Conservation (phyloP, 2,329 filamentous ascomycete genomes). For the Aspergillus udagawae region DNA sequence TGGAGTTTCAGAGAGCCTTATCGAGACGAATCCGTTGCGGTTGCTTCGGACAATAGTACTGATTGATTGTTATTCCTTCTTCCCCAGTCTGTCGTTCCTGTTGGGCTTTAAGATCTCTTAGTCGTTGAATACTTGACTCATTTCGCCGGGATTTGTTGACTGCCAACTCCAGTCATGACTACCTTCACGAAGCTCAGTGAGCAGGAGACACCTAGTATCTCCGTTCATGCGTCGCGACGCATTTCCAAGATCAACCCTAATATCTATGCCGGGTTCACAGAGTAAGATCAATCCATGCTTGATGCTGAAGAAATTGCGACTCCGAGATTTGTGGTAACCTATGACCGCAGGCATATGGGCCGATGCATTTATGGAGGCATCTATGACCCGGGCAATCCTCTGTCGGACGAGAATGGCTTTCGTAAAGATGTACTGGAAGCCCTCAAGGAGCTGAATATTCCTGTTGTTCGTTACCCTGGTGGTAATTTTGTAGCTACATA, state of each 20-base stretch:
- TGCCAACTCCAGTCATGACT: constrained; percentile 52
- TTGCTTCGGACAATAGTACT: constrained; percentile 2
- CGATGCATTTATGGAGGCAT: constrained; percentile 84
- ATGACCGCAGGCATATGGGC: constrained; percentile 68
- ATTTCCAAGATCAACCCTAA: constrained; percentile 73
- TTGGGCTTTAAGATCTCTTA: constrained; percentile 2
- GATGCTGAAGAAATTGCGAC: neutral
- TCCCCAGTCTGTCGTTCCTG: neutral
- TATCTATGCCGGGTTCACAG: constrained; percentile 80
- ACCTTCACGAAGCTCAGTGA: constrained; percentile 67
- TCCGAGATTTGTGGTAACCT: constrained; percentile 10
- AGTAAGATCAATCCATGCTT: constrained; percentile 50
- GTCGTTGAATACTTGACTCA: constrained; percentile 1
- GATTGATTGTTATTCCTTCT: neutral
- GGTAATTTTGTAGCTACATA: constrained; percentile 84
- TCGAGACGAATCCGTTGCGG: constrained; percentile 10
- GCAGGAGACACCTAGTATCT: constrained; percentile 59
- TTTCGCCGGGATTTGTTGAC: neutral
- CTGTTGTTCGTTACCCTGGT: constrained; percentile 75
- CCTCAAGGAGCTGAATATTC: constrained; percentile 68
- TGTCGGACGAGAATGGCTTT: constrained; percentile 73
- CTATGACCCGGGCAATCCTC: constrained; percentile 69
- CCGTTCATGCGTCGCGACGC: constrained; percentile 60
- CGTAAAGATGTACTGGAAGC: constrained; percentile 73
- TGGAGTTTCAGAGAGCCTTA: constrained; percentile 13